Evolutionary conservation across 1,139 yeast genomes (phyloP).

Genomic region (Yamadazyma songkhlaensis): DNA sequence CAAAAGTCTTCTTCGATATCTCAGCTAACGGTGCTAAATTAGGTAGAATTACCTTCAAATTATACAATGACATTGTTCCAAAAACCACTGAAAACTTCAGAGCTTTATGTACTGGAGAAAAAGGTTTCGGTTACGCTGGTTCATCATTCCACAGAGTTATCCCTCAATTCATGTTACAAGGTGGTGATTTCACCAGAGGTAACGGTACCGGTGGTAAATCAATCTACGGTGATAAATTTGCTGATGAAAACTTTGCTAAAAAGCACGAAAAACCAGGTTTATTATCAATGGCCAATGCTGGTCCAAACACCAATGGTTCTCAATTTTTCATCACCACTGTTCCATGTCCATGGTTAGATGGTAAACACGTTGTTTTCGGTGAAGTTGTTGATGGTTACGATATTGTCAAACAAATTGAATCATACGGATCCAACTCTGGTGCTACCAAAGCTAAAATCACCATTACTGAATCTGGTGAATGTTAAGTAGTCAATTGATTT

Average conservation of each 20-base stretch:
- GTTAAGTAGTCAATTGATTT: slow-evolving; percentile 18
- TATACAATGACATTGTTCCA: slow-evolving; percentile 93
- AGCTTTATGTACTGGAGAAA: slow-evolving; percentile 95
- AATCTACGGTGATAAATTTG: slow-evolving; percentile 93
- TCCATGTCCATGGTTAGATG: slow-evolving; percentile 95
- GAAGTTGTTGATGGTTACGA: slow-evolving; percentile 92
- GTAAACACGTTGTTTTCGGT: slow-evolving; percentile 98
- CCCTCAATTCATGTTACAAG: slow-evolving; percentile 98
- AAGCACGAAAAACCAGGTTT: slow-evolving; percentile 92
- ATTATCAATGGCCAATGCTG: slow-evolving; percentile 98
- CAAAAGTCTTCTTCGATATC: slow-evolving; percentile 74
- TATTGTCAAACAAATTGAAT: slow-evolving; percentile 87
- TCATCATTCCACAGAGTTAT: slow-evolving; percentile 98
- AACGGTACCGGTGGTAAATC: slow-evolving; percentile 99
- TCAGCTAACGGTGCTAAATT: slow-evolving; percentile 56
- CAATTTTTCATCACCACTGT: slow-evolving; percentile 99
- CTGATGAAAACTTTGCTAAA: slow-evolving; percentile 90
- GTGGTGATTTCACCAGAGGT: slow-evolving; percentile 96
- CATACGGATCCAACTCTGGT: slow-evolving; percentile 82
- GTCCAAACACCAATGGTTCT: slow-evolving; percentile 99
- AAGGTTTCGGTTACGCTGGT: slow-evolving; percentile 91
- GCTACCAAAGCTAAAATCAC: slow-evolving; percentile 73
- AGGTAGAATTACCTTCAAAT: slow-evolving; percentile 45
- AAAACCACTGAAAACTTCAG: slow-evolving; percentile 98
- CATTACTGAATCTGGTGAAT: slow-evolving; percentile 85